phyloP scores from a whole-genome alignment of 1,284 basidiomycete genomes.

The Amylostereum chailletii region DNA sequence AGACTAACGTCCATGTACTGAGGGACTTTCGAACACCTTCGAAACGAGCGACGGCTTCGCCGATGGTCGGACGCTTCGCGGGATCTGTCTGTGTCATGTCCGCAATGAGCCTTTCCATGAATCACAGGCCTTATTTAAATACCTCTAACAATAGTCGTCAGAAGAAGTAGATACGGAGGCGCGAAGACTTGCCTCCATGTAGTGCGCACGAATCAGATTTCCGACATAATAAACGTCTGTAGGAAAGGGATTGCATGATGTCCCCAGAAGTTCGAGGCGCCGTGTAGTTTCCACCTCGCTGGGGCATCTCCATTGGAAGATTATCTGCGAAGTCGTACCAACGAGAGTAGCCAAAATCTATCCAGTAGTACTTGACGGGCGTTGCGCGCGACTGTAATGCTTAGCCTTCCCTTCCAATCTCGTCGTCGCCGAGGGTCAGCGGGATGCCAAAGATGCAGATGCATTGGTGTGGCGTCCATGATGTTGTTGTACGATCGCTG shows the following conservation, averaged over 20 bases:
- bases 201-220: constrained; percentile 18
- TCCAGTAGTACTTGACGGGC: constrained; percentile 21
- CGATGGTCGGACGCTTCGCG: neutral
- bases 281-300: constrained; percentile 15
- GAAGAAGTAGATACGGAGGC: neutral
- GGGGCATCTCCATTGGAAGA: constrained; percentile 9
- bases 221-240: constrained; percentile 22
- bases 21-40: constrained; percentile 11
- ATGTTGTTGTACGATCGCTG: constrained; percentile 33
- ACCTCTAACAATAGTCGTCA: neutral
- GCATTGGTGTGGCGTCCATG: constrained; percentile 24
- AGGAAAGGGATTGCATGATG: constrained; percentile 21
- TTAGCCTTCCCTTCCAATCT: constrained; percentile 13
- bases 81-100: neutral
- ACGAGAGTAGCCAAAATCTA: constrained; percentile 24
- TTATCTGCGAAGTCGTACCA: constrained; percentile 11
- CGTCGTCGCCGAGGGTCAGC: neutral
- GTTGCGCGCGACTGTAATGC: constrained; percentile 16
- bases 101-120: constrained; percentile 50
- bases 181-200: constrained; percentile 3
- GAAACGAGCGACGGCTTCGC: neutral
- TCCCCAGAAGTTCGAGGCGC: constrained; percentile 16
- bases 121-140: constrained; percentile 63
- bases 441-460: constrained; percentile 20
- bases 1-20: constrained; percentile 18